phyloP scores from a whole-genome alignment of 306 rosid species.

The Hylodesmum podocarpum region DNA sequence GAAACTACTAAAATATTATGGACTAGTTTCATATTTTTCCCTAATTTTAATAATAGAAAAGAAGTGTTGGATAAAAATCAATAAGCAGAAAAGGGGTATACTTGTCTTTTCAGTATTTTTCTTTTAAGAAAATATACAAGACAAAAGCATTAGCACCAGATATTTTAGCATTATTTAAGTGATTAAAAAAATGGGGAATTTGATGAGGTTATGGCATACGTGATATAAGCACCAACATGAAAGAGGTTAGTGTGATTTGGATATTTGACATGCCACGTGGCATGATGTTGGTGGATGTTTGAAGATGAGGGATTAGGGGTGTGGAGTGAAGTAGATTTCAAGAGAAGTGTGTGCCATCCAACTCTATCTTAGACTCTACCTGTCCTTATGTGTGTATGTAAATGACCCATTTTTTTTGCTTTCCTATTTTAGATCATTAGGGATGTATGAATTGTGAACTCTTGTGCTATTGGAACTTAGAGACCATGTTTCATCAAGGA shows the following conservation, averaged over 20 bases:
- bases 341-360: slow-evolving; percentile 40
- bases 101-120: slow-evolving; percentile 24
- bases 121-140: neutral
- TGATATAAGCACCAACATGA: slow-evolving; percentile 42
- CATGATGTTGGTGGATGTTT: slow-evolving; percentile 55
- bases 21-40: no score
- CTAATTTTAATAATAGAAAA: slow-evolving; percentile 10
- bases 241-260: slow-evolving; percentile 54
- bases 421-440: neutral
- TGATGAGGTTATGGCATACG: slow-evolving; percentile 45
- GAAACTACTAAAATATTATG: no score
- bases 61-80: slow-evolving; percentile 24
- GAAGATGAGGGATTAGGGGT: slow-evolving; percentile 84
- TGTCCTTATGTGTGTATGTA: neutral
- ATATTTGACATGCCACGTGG: slow-evolving; percentile 72
- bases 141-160: neutral
- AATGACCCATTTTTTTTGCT: neutral
- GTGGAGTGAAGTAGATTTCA: slow-evolving; percentile 62
- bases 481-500: slow-evolving; percentile 30
- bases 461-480: neutral
- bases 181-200: slow-evolving; percentile 31
- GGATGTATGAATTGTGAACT: neutral
- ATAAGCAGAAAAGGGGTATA: slow-evolving; percentile 33
- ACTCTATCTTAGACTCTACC: slow-evolving; percentile 42
- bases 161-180: slow-evolving; percentile 23